These are phyloP conservation scores for Tritrichomonas musculus DNA, from an alignment of 208 protist genomes.

Conservation along the genomic window DNA sequence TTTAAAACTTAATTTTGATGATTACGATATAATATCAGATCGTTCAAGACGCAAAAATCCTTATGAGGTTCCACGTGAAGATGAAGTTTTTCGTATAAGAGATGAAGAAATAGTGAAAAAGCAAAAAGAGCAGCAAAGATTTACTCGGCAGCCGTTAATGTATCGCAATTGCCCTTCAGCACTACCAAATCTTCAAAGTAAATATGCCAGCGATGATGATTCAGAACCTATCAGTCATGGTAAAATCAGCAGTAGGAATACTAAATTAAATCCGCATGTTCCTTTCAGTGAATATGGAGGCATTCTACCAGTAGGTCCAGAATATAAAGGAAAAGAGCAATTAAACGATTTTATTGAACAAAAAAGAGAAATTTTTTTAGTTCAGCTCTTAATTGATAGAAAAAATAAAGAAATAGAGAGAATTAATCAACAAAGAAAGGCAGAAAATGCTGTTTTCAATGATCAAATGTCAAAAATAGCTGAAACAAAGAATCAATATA, in stretches of 20 bases:
- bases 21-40: too few relatives aligned
- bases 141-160: background rate
- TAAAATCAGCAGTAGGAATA: background rate
- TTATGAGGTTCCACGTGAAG: background rate
- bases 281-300: background rate
- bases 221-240: too few relatives aligned
- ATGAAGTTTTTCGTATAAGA: background rate
- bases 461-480: background rate
- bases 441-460: background rate
- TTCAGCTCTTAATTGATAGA: background rate
- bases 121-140: background rate
- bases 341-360: background rate
- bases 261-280: background rate
- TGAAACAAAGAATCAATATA: slow-evolving; percentile 23
- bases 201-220: background rate
- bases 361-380: background rate
- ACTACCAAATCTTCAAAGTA: background rate
- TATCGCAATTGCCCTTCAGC: background rate
- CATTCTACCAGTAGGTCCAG: background rate
- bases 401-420: slow-evolving; percentile 19
- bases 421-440: background rate
- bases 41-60: background rate
- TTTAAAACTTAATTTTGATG: too few relatives aligned
- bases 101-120: background rate
- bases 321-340: background rate